phyloP scores from a whole-genome alignment of 176 grass and related monocot genomes.

The Raddia guianensis region DNA sequence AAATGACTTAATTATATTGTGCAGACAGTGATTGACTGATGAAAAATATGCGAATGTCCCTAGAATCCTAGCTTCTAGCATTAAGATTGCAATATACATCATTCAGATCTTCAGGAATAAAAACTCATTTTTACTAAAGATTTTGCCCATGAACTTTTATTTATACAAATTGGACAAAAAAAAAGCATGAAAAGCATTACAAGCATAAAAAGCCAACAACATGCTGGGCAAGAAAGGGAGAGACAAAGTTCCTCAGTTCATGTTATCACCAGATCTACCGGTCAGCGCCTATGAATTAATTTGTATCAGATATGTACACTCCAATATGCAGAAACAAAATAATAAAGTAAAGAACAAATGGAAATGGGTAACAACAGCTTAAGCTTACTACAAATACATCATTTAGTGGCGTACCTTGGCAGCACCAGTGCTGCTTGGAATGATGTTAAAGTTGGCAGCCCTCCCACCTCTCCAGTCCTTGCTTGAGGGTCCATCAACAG shows the following conservation, averaged over 20 bases:
- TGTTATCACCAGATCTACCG: not conserved
- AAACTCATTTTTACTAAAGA: not conserved
- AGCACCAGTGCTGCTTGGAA: conserved; percentile 76
- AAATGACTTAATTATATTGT: not conserved
- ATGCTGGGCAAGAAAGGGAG: not conserved
- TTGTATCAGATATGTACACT: not conserved
- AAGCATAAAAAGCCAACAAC: not conserved
- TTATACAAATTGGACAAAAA: not conserved
- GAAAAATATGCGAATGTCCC: too few species aligned
- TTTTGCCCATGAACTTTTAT: not conserved
- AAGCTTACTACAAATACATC: not conserved
- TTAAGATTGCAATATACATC: not conserved
- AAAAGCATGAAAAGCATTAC: not conserved
- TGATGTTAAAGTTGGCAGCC: conserved; percentile 78
- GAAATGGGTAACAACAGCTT: not conserved
- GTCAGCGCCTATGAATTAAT: not conserved
- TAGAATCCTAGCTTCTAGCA: not conserved
- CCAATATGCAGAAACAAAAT: not conserved
- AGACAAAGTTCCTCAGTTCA: not conserved
- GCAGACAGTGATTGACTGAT: not conserved
- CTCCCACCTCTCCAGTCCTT: conserved; percentile 90
- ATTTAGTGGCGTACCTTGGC: conserved; percentile 55
- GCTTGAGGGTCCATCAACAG: conserved; percentile 77
- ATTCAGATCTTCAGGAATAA: too few species aligned
- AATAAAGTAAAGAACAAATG: not conserved